Conservation (phyloP, 306 rosid species). For the Alnus rubra region DNA sequence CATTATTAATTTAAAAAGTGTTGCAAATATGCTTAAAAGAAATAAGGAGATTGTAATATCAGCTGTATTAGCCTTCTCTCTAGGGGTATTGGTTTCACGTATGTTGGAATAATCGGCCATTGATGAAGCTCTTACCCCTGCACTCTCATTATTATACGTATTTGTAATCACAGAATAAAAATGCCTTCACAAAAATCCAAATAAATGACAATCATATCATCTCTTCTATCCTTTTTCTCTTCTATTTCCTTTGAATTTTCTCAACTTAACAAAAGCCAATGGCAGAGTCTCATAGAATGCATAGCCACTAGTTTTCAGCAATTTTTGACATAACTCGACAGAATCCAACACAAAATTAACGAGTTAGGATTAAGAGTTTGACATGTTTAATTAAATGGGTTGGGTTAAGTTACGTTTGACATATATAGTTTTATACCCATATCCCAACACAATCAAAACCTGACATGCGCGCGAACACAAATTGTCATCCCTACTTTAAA, state of each 20-base stretch:
- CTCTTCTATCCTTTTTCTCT: background rate
- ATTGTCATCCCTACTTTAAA: no score
- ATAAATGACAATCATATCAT: background rate
- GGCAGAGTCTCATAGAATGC: no score
- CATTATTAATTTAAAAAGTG: conserved; percentile 22
- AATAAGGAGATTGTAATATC: conserved; percentile 56
- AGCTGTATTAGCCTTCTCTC: conserved; percentile 60
- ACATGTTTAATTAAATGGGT: no score
- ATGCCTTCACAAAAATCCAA: background rate
- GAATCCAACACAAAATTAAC: no score
- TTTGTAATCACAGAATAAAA: background rate
- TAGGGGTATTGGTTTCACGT: conserved; percentile 49
- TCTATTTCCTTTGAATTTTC: no score
- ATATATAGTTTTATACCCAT: no score
- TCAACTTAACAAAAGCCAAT: no score
- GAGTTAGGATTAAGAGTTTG: no score
- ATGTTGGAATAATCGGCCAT: conserved; percentile 28
- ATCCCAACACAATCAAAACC: no score
- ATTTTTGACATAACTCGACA: no score
- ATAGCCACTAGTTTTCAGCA: background rate
- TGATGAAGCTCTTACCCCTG: conserved; percentile 13
- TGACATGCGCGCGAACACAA: no score
- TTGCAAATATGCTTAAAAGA: conserved; percentile 32
- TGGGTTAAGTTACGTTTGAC: no score
- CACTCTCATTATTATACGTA: background rate